A percentile compares a stretch with the other conserved stretches of the same genome.
These are phyloP conservation scores for Trichoderma harzianum DNA, from an alignment of 2,329 filamentous ascomycete species.

Conservation along the genomic window DNA sequence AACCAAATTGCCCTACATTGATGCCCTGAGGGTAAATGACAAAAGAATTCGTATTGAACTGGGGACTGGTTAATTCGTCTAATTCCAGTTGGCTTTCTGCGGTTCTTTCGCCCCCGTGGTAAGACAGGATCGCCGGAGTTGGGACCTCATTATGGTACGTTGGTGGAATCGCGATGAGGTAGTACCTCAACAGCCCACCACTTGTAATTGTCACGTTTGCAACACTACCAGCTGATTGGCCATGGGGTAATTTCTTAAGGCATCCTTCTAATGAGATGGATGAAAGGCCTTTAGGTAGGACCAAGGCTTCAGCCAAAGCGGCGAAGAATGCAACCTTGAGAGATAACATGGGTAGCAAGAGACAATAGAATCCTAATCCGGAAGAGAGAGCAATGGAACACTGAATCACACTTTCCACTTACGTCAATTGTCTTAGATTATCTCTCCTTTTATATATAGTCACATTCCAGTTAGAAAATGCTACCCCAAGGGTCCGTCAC, in stretches of 20 bases:
- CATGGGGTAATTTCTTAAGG: background rate
- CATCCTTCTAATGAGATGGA: background rate
- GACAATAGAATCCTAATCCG: background rate
- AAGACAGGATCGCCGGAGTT: background rate
- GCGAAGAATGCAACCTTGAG: background rate
- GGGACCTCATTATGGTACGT: background rate
- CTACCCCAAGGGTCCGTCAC: background rate
- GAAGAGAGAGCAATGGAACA: background rate
- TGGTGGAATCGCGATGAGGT: background rate
- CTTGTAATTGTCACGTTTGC: background rate
- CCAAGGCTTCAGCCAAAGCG: background rate
- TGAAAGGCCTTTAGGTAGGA: background rate
- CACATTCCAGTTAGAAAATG: background rate
- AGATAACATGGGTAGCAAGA: background rate
- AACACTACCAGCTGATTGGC: background rate
- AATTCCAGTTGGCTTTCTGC: background rate
- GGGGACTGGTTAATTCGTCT: background rate
- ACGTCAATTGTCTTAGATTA: background rate
- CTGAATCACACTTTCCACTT: background rate
- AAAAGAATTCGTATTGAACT: background rate
- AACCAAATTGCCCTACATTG: background rate
- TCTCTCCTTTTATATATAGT: background rate
- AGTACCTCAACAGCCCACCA: background rate
- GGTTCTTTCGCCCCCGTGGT: background rate
- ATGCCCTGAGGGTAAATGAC: background rate